Conservation (phyloP, 2,329 filamentous ascomycete species). For the Zymoseptoria brevis region DNA sequence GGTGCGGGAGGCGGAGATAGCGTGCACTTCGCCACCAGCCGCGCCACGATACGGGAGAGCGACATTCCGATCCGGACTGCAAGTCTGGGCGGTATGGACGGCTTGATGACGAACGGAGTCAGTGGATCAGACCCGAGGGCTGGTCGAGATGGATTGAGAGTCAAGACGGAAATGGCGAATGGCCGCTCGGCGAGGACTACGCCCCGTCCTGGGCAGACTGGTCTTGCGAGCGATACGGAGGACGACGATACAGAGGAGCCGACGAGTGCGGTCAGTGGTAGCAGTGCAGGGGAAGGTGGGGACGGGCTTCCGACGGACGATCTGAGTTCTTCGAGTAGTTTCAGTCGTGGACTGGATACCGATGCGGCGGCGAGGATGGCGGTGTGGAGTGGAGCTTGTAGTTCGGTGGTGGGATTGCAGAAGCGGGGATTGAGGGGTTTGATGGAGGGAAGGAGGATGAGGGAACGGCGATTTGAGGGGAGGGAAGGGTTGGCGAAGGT, state of each 20-base stretch:
- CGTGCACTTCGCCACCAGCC: conserved; percentile 52
- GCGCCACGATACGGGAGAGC: conserved; percentile 26
- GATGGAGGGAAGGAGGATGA: conserved; percentile 86
- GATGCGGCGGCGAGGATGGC: conserved; percentile 41
- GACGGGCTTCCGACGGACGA: neutral
- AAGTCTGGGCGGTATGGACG: conserved; percentile 40
- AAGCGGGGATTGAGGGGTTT: conserved; percentile 84
- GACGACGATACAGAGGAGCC: conserved; percentile 31
- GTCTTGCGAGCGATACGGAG: conserved; percentile 25
- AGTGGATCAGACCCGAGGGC: conserved; percentile 20
- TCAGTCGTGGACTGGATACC: conserved; percentile 33
- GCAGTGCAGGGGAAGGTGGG: conserved; percentile 29
- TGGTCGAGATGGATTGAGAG: conserved; percentile 33
- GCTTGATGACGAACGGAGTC: conserved; percentile 35
- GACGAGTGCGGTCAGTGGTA: conserved; percentile 28
- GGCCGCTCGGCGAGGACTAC: conserved; percentile 30
- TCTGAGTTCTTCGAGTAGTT: conserved; percentile 28
- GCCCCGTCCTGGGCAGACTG: conserved; percentile 27
- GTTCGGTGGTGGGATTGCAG: conserved; percentile 88
- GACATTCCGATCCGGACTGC: conserved; percentile 40
- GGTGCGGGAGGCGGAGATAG: conserved; percentile 86
- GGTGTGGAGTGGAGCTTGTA: conserved; percentile 72
- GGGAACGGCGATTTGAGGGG: conserved; percentile 53
- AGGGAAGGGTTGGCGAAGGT: conserved; percentile 26
- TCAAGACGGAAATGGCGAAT: conserved; percentile 44